Percentiles rank a stretch among this genome's conserved stretches.
Conservation (phyloP, 345 rosid genomes). For the Arabis alpina region DNA sequence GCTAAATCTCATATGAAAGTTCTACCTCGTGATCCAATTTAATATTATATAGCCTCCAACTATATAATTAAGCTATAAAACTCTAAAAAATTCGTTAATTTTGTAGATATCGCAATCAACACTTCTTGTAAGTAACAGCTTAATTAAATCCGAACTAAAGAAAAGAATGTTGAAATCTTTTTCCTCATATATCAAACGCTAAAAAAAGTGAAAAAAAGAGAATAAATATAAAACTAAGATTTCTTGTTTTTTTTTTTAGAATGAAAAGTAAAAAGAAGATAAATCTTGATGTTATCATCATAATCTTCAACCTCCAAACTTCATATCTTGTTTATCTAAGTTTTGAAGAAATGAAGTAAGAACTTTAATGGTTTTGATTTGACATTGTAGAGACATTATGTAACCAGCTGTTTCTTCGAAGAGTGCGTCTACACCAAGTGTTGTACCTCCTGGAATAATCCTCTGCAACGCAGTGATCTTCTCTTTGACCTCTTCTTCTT, state of each 20-base stretch:
- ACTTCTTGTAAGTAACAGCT: slow-evolving; percentile 10
- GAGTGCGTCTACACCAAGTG: slow-evolving; percentile 59
- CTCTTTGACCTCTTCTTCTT: slow-evolving; percentile 49
- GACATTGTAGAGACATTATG: slow-evolving; percentile 63
- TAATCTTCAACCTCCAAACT: slow-evolving; percentile 56
- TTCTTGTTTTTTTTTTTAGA: slow-evolving; percentile 2
- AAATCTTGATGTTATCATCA: slow-evolving; percentile 24
- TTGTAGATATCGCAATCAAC: not conserved
- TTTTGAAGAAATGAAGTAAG: slow-evolving; percentile 57
- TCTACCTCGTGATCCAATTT: slow-evolving; percentile 43
- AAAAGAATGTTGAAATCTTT: slow-evolving; percentile 37
- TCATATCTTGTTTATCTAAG: slow-evolving; percentile 55
- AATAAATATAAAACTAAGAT: not conserved
- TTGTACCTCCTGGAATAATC: slow-evolving; percentile 75
- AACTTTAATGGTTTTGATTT: slow-evolving; percentile 62
- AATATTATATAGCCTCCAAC: slow-evolving; percentile 31
- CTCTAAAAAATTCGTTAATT: slow-evolving; percentile 7
- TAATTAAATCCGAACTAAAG: slow-evolving; percentile 22
- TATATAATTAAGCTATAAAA: slow-evolving; percentile 8
- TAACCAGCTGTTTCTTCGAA: slow-evolving; percentile 78
- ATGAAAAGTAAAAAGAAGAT: slow-evolving; percentile 13
- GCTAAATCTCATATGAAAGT: slow-evolving; percentile 35
- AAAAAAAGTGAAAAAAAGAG: not conserved
- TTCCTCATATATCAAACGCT: slow-evolving; percentile 35
- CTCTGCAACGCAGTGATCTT: slow-evolving; percentile 73